Conservation (phyloP, 2,329 filamentous ascomycete genomes). For the Alternaria panax region DNA sequence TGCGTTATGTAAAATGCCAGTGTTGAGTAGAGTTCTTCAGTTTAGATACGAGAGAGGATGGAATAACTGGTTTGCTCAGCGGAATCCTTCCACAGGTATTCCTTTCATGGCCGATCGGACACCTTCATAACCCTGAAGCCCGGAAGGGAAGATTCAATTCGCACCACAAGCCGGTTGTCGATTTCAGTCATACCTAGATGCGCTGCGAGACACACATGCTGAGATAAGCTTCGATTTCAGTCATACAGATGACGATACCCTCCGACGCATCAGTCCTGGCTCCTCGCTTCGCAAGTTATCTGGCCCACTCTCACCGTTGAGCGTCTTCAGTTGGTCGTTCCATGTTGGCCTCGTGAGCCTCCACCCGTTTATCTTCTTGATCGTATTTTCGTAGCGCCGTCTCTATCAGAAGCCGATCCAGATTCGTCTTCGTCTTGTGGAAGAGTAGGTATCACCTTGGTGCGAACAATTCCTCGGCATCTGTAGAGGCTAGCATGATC, state of each 20-base stretch:
- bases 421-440: not conserved
- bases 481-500: not conserved
- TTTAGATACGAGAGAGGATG: not conserved
- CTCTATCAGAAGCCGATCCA: not conserved
- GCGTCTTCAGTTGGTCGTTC: not conserved
- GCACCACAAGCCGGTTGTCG: not conserved
- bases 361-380: not conserved
- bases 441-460: not conserved
- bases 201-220: not conserved
- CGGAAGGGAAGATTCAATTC: not conserved
- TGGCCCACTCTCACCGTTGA: not conserved
- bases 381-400: not conserved
- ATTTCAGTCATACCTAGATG: not conserved
- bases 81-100: too few species aligned
- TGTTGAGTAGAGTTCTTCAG: not conserved
- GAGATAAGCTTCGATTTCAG: not conserved
- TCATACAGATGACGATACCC: too few species aligned
- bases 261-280: too few species aligned
- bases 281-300: slow-evolving; percentile 1
- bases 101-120: not conserved
- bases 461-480: not conserved
- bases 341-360: not conserved
- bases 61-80: too few species aligned
- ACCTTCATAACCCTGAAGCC: not conserved
- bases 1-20: not conserved